Conservation (phyloP, 768 basidiomycete species). For the Kwoniella mangroviensis region DNA sequence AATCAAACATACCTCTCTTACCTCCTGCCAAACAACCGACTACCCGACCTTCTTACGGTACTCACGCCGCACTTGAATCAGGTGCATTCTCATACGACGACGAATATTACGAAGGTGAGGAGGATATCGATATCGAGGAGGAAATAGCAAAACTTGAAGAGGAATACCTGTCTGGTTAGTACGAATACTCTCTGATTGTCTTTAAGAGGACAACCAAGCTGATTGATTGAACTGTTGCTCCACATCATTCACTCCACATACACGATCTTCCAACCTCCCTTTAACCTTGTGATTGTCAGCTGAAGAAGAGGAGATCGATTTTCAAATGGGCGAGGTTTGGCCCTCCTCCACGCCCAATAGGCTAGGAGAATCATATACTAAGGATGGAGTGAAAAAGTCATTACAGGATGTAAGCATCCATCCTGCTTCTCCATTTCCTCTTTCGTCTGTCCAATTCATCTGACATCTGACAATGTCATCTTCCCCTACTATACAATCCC, state of each 20-base stretch:
- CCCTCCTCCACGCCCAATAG: constrained; percentile 42
- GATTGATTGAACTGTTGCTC: constrained; percentile 1
- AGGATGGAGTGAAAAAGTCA: constrained; percentile 15
- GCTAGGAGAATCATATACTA: constrained; percentile 32
- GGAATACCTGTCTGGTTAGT: constrained; percentile 15
- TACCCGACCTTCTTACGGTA: constrained; percentile 30
- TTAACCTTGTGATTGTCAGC: constrained; percentile 20
- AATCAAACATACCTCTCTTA: not conserved
- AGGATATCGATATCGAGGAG: constrained; percentile 42
- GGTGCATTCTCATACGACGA: constrained; percentile 42
- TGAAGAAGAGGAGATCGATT: constrained; percentile 35
- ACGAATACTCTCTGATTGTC: not conserved
- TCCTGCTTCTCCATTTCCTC: not conserved
- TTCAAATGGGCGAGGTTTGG: constrained; percentile 42
- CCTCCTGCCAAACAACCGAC: constrained; percentile 8
- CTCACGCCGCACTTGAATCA: constrained; percentile 27
- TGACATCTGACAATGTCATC: not conserved
- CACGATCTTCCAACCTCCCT: not conserved
- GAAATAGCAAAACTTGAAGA: constrained; percentile 38
- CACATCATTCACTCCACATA: not conserved
- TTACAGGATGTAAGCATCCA: constrained; percentile 21
- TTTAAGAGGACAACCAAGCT: not conserved
- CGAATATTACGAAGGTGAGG: constrained; percentile 46
- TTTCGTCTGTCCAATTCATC: not conserved
- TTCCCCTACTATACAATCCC: not conserved